Base-by-base conservation (phyloP, 768 basidiomycete species). In the Hemileccinum rubropunctum region DNA sequence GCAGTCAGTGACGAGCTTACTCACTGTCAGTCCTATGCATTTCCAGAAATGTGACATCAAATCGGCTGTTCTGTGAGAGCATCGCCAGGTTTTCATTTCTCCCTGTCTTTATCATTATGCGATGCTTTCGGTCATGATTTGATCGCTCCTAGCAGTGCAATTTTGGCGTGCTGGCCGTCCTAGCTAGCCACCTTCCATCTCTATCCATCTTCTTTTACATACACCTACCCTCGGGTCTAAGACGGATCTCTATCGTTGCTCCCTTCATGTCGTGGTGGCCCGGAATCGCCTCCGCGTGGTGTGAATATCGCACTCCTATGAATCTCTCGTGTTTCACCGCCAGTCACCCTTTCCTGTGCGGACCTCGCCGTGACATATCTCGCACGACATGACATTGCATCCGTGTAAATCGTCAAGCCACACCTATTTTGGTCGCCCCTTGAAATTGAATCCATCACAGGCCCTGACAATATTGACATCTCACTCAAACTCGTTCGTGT, bases 21-120 rank as follows among this genome's bases (percentile, higher is more conserved):
- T n/a, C n/a, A n/a, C n/a, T n/a, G n/a, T n/a, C n/a, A n/a, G n/a
- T n/a, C n/a, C n/a, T n/a, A n/a, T n/a, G n/a, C n/a, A n/a, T 62
- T 62, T 65, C 64, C 65, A 65, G 63, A 66, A 63, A 58, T 45
- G 56, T 61, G 63, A 65, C 58, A 66, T 62, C 65, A 58, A 62
- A 64, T 64, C 52, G 54, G 54, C 54, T 56, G 55, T 66, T 61
- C 66, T 67, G 60, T 60, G 64, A 45, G 55, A 6, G 23, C 54
- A 63, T 58, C 65, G 55, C 60, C 57, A 59, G 57, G 44, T 52
- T 59, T 65, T 59, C 59, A 56, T 66, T 55, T 62, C 42, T 47
- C 49, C 41, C 50, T 42, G 51, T 52, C 55, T 62, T 51, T 60
- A 59, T 63, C 61, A 58, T 63, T 56, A 50, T 63, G 61, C 56